Evolutionary conservation across 148 eudicot genomes (phyloP).

Genomic region (Chenopodium formosanum): DNA sequence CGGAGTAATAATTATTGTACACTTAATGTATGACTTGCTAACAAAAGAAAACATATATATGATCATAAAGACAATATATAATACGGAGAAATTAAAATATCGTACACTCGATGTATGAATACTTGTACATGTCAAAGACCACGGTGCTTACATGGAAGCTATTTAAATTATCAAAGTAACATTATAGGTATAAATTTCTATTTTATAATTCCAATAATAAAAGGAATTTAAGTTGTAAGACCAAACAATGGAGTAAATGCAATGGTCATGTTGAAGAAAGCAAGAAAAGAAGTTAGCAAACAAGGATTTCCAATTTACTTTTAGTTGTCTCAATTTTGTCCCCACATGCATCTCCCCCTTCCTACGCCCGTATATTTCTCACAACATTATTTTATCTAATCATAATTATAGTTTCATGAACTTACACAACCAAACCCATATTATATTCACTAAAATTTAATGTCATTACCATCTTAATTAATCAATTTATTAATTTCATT

Average conservation of each 20-base stretch:
- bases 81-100: too few relatives aligned
- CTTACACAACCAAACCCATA: conserved; percentile 18
- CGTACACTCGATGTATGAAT: too few relatives aligned
- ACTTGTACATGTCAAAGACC: neutral
- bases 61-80: too few relatives aligned
- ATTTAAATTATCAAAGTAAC: neutral
- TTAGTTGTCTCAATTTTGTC: conserved; percentile 25
- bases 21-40: too few relatives aligned
- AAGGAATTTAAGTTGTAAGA: neutral
- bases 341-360: conserved; percentile 33
- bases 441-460: neutral
- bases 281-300: conserved; percentile 4
- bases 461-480: neutral
- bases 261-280: conserved; percentile 18
- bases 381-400: conserved; percentile 20
- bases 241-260: conserved; percentile 16
- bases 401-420: conserved; percentile 20
- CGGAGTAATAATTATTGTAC: too few relatives aligned
- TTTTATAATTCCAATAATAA: too few relatives aligned
- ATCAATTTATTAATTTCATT: too few relatives aligned
- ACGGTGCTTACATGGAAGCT: conserved; percentile 18
- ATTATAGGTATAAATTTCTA: too few relatives aligned
- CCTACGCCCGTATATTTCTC: conserved; percentile 15
- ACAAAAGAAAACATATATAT: too few relatives aligned
- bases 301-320: neutral